Percentiles rank a stretch among this genome's conserved stretches.
Evolutionary conservation across 2,329 filamentous ascomycete genomes (phyloP).

Genomic region (Scedosporium aurantiacum): DNA sequence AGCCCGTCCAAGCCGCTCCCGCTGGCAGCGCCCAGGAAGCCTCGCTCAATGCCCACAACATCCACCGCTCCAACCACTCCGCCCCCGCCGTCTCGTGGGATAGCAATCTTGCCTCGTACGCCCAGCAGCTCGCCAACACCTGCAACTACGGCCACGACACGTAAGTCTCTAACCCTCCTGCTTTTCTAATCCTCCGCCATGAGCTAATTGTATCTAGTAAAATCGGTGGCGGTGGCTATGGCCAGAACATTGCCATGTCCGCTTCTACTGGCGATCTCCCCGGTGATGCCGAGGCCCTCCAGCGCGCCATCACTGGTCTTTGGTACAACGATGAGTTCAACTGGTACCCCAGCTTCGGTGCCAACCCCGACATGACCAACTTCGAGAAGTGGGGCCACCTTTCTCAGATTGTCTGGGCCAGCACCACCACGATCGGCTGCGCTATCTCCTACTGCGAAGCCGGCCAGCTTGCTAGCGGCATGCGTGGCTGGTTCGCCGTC

Average conservation of each 20-base stretch:
- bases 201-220: slow-evolving; percentile 23
- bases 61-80: slow-evolving; percentile 75
- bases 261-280: slow-evolving; percentile 28
- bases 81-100: slow-evolving; percentile 56
- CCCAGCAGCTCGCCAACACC: slow-evolving; percentile 47
- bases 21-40: slow-evolving; percentile 17
- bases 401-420: slow-evolving; percentile 32
- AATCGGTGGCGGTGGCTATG: slow-evolving; percentile 55
- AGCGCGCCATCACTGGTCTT: slow-evolving; percentile 61
- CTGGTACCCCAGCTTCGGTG: slow-evolving; percentile 49
- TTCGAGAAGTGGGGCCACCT: slow-evolving; percentile 55
- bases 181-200: neutral
- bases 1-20: slow-evolving; percentile 5
- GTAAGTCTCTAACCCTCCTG: slow-evolving; percentile 38
- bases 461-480: slow-evolving; percentile 31
- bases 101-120: slow-evolving; percentile 49
- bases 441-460: slow-evolving; percentile 61
- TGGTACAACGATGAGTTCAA: slow-evolving; percentile 81
- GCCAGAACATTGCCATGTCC: slow-evolving; percentile 80
- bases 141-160: slow-evolving; percentile 69
- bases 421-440: slow-evolving; percentile 26
- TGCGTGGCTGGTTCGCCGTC: slow-evolving; percentile 64
- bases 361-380: slow-evolving; percentile 45
- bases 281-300: slow-evolving; percentile 35
- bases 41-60: slow-evolving; percentile 67